Percentiles rank a stretch among this genome's conserved stretches.
phyloP scores from a whole-genome alignment of 2,329 filamentous ascomycete species.

The Plectosphaerella cucumerina region DNA sequence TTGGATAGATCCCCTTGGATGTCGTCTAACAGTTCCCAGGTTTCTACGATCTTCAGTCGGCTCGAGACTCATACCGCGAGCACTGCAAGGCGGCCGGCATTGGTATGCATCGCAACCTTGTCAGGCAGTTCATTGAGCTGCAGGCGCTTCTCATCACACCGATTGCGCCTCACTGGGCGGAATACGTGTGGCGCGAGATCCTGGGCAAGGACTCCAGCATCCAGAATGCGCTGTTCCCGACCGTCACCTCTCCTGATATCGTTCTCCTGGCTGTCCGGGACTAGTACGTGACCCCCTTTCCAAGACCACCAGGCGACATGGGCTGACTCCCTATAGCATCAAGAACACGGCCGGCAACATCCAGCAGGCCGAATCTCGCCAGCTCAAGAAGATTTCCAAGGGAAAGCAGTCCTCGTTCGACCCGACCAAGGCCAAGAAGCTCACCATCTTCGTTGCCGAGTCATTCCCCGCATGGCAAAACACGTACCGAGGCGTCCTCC shows the following conservation, averaged over 20 bases:
- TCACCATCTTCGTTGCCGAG: conserved; percentile 78
- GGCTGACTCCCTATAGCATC: conserved; percentile 35
- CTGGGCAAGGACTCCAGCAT: conserved; percentile 72
- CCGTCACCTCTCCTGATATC: conserved; percentile 60
- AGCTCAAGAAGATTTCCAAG: conserved; percentile 87
- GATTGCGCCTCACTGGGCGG: conserved; percentile 88
- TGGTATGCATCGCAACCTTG: conserved; percentile 77
- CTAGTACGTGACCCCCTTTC: conserved; percentile 40
- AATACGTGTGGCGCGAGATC: conserved; percentile 91
- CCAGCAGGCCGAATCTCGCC: conserved; percentile 76
- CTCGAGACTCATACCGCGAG: conserved; percentile 89
- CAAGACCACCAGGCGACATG: not conserved
- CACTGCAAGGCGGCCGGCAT: conserved; percentile 64
- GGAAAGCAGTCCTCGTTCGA: conserved; percentile 84
- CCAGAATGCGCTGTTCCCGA: conserved; percentile 74
- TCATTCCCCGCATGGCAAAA: conserved; percentile 88
- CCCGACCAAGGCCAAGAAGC: conserved; percentile 85
- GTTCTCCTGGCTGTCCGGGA: conserved; percentile 72
- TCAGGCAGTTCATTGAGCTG: conserved; percentile 77
- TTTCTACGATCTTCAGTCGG: conserved; percentile 56
- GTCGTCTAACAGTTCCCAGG: conserved; percentile 1
- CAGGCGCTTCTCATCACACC: conserved; percentile 80
- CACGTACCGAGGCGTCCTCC: conserved; percentile 65
- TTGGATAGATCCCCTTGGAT: too few relatives aligned
- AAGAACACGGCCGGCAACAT: conserved; percentile 72